phyloP scores from a whole-genome alignment of 1,284 basidiomycete species.

The Waitea zeae region DNA sequence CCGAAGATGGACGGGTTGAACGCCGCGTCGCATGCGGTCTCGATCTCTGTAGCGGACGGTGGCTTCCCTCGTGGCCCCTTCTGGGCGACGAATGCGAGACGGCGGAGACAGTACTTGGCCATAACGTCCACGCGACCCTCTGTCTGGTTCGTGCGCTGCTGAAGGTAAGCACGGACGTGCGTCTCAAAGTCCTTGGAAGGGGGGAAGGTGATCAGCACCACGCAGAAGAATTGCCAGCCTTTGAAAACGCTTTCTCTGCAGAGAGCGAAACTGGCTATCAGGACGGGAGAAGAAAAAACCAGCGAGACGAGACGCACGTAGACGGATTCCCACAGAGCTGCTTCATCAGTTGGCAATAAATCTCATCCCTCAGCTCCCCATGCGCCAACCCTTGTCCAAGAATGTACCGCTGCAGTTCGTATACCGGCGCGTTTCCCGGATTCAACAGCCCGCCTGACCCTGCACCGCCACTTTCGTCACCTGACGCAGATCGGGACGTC shows the following conservation, averaged over 20 bases:
- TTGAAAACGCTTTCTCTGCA: constrained; percentile 69
- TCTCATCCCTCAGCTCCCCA: constrained; percentile 77
- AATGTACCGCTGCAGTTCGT: constrained; percentile 81
- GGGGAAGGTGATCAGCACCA: constrained; percentile 73
- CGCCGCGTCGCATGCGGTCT: constrained; percentile 79
- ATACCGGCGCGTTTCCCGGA: constrained; percentile 18
- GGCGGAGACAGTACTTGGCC: constrained; percentile 71
- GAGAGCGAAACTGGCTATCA: no score
- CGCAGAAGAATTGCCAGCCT: constrained; percentile 85
- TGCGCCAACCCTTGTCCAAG: constrained; percentile 60
- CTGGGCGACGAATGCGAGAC: constrained; percentile 52
- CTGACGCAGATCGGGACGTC: constrained; percentile 10
- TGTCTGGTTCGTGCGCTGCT: constrained; percentile 41
- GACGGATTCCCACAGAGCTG: constrained; percentile 73
- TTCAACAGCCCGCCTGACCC: neutral
- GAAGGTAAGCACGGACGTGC: constrained; percentile 64
- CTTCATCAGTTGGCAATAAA: constrained; percentile 85
- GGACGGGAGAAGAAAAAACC: constrained; percentile 1
- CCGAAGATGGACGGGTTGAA: constrained; percentile 90
- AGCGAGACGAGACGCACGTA: constrained; percentile 27
- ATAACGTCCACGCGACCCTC: constrained; percentile 74
- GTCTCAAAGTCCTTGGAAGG: constrained; percentile 83
- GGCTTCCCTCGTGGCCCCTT: constrained; percentile 76
- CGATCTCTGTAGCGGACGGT: constrained; percentile 67
- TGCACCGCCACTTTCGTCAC: no score